Conservation (phyloP, 2,329 filamentous ascomycete species). For the Pseudocercospora pini-densiflorae region DNA sequence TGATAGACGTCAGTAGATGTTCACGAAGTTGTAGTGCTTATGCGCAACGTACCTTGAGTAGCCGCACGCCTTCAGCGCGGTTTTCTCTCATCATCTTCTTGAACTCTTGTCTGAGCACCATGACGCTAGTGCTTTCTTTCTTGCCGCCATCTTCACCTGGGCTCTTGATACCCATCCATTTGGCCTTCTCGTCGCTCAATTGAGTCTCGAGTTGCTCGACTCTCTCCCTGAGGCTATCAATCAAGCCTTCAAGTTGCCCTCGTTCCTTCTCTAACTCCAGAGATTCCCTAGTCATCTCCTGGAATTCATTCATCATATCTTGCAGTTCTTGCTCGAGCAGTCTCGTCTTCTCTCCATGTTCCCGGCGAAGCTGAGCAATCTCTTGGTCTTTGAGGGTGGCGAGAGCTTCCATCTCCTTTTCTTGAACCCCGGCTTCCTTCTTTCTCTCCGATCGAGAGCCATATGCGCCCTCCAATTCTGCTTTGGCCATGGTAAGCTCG, state of each 20-base stretch:
- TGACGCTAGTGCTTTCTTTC: constrained; percentile 66
- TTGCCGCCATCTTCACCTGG: constrained; percentile 43
- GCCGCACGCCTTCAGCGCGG: constrained; percentile 67
- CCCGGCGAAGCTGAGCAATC: constrained; percentile 45
- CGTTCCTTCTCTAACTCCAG: constrained; percentile 75
- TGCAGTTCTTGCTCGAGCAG: constrained; percentile 67
- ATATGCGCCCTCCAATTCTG: constrained; percentile 94
- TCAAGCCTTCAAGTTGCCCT: constrained; percentile 64
- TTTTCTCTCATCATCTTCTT: constrained; percentile 82
- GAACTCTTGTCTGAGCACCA: constrained; percentile 73
- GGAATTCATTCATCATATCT: constrained; percentile 71
- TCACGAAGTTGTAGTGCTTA: constrained; percentile 5
- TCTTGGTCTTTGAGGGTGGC: constrained; percentile 50
- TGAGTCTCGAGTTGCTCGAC: constrained; percentile 67
- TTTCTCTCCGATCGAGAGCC: constrained; percentile 73
- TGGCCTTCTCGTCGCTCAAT: constrained; percentile 69
- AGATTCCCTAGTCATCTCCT: constrained; percentile 69
- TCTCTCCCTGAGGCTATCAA: constrained; percentile 68
- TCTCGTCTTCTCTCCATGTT: constrained; percentile 38
- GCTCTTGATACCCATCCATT: constrained; percentile 65
- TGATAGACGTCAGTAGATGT: constrained; percentile 43
- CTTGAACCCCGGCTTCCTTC: constrained; percentile 67
- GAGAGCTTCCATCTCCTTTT: constrained; percentile 49
- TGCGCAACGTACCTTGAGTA: constrained; percentile 62
- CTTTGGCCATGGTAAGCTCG: constrained; percentile 85